These are phyloP conservation scores for Calonectria honghensis DNA, from an alignment of 2,329 filamentous ascomycete genomes.

Conservation along the genomic window DNA sequence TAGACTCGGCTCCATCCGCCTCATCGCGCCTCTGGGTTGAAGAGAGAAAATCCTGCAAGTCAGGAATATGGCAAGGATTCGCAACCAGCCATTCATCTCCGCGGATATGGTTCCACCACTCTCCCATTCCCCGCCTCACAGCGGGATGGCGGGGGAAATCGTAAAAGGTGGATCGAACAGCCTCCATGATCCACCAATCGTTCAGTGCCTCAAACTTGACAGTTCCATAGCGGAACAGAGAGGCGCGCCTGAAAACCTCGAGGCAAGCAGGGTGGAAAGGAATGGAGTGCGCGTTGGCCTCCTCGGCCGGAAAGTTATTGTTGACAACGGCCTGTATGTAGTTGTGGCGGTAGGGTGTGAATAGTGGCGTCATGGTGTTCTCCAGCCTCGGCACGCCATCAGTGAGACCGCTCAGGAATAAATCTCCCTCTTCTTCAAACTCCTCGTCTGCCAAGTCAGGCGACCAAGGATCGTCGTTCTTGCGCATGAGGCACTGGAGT, in stretches of 20 bases:
- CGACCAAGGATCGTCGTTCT: constrained; percentile 41
- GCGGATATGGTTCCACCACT: constrained; percentile 34
- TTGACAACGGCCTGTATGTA: neutral
- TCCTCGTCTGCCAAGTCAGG: constrained; percentile 44
- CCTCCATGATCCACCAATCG: constrained; percentile 41
- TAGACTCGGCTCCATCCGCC: neutral
- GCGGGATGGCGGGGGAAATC: constrained; percentile 37
- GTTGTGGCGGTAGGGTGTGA: constrained; percentile 44
- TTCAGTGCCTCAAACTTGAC: constrained; percentile 49
- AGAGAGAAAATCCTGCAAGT: constrained; percentile 28
- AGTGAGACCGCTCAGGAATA: constrained; percentile 48
- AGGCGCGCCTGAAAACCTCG: constrained; percentile 56
- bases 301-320: constrained; percentile 30
- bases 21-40: neutral
- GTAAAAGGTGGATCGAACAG: neutral
- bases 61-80: constrained; percentile 49
- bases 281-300: constrained; percentile 34
- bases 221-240: constrained; percentile 33
- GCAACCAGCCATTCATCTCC: constrained; percentile 48
- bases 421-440: constrained; percentile 43
- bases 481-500: constrained; percentile 53
- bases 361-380: constrained; percentile 30
- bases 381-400: constrained; percentile 23
- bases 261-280: constrained; percentile 57
- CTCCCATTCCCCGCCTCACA: neutral